A percentile compares a stretch with the other conserved stretches of the same genome.
phyloP scores from a whole-genome alignment of 306 rosid species.

The Luffa acutangula region DNA sequence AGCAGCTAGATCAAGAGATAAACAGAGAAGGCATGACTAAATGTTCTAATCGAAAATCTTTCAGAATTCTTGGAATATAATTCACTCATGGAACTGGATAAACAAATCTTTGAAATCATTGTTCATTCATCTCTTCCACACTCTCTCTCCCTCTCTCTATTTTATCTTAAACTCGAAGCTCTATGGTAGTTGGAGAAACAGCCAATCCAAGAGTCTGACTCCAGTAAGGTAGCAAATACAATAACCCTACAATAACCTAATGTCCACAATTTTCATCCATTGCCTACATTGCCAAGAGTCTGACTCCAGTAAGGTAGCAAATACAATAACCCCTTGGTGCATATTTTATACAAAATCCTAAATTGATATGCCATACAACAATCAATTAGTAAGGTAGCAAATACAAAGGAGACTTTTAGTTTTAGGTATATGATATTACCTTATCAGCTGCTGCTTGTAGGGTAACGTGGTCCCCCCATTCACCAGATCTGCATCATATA shows the following conservation, averaged over 20 bases:
- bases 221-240: not conserved
- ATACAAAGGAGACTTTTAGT: not conserved
- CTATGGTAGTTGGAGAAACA: not conserved
- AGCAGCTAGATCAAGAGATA: constrained; percentile 10
- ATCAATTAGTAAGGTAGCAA: not conserved
- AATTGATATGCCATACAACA: not conserved
- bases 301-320: no score
- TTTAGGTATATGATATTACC: not conserved
- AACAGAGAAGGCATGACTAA: not conserved
- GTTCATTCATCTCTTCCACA: not conserved
- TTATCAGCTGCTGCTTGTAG: constrained; percentile 67
- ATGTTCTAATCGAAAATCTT: not conserved
- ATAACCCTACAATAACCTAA: not conserved
- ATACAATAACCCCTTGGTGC: not conserved
- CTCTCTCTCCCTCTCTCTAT: not conserved
- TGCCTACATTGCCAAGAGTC: not conserved
- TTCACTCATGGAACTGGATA: not conserved
- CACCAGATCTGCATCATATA: constrained; percentile 55
- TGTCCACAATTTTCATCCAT: not conserved
- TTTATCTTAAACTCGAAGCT: not conserved
- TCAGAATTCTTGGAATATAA: not conserved
- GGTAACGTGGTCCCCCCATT: constrained; percentile 98
- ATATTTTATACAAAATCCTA: not conserved
- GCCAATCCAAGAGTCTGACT: not conserved
- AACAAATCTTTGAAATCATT: not conserved